Percentiles rank a stretch among this genome's conserved stretches.
phyloP scores from a whole-genome alignment of 2,329 filamentous ascomycete species.

The Monilinia aucupariae region DNA sequence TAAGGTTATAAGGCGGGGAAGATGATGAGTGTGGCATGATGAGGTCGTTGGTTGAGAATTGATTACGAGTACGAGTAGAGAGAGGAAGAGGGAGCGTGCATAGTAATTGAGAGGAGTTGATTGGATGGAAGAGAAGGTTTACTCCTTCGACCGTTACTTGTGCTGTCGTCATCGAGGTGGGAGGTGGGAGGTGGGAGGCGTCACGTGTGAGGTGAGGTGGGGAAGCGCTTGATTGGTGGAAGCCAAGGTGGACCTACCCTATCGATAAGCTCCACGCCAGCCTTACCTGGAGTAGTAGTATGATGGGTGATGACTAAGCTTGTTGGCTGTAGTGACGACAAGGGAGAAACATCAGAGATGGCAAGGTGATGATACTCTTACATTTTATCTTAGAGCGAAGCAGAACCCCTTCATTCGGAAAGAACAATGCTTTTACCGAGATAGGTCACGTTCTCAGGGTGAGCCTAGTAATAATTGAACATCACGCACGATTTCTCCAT shows the following conservation, averaged over 20 bases:
- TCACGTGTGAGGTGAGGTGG: too few relatives aligned
- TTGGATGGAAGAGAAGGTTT: constrained; percentile 1
- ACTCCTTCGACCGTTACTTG: background rate
- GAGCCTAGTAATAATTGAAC: too few relatives aligned
- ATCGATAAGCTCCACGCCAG: background rate
- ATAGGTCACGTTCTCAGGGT: too few relatives aligned
- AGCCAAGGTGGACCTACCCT: background rate
- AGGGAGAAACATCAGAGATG: too few relatives aligned
- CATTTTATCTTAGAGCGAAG: too few relatives aligned
- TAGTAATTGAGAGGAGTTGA: constrained; percentile 8
- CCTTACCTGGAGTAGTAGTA: too few relatives aligned
- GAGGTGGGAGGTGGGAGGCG: background rate
- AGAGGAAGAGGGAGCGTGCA: background rate
- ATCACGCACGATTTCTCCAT: too few relatives aligned
- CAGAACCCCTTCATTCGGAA: too few relatives aligned
- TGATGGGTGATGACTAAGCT: too few relatives aligned
- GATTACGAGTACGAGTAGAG: background rate
- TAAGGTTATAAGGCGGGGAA: background rate
- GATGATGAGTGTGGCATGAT: constrained; percentile 7
- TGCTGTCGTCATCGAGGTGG: background rate
- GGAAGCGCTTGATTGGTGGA: background rate
- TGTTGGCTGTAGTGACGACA: too few relatives aligned
- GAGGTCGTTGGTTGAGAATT: background rate
- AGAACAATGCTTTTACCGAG: too few relatives aligned
- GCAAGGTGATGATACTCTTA: too few relatives aligned